Evolutionary conservation across 2,329 filamentous ascomycete genomes (phyloP), one percentile per base, ranked within the genome.

Genomic region (Neocatenulostroma microsporum): DNA sequence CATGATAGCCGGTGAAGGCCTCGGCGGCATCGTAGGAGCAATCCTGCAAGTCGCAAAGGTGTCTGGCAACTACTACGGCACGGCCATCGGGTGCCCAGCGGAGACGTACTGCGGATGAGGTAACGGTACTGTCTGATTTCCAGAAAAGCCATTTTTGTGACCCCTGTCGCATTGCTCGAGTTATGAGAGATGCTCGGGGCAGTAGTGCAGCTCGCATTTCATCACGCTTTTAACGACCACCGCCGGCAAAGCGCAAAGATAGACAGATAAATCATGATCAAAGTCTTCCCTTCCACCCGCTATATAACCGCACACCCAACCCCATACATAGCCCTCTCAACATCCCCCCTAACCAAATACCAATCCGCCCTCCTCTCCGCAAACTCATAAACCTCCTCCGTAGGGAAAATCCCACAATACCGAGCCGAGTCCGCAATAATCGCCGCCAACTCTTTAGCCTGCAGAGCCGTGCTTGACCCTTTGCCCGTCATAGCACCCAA

Each of bases 351-450:
- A 9, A 98, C 85, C 50, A 82, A 74, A 58, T 91, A 94, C 91
- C 91, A 98, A 64, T 98, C 91, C 33, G 88, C 88, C 49, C 91
- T 71, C 48, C 91, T 70, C 63, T 95, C 87, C 1, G 89, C 91
- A 66, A 93, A 98, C 67, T 96, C 89, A 54, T 94, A 94, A 3
- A 96, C 91, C 67, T 98, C 91, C 61, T 98, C 91, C 0, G 89
- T 85, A 14, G 88, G 75, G 55, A 96, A 95, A 32, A 98, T 84
- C 10, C 91, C 91, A 18, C 84, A 76, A 58, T 96, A 98, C 2
- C 89, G 76, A 55, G 89, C 84, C 1, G 77, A 79, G 57, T 98
- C 91, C 0, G 91, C 88, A 56, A 98, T 95, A 38, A 98, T 85
- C 2, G 82, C 83, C 5, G 91, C 91, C 70, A 98, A 82, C 60